A percentile compares a stretch with the other conserved stretches of the same genome.
Evolutionary conservation across 2,329 filamentous ascomycete genomes (phyloP).

Genomic region (Aspergillus fructus): DNA sequence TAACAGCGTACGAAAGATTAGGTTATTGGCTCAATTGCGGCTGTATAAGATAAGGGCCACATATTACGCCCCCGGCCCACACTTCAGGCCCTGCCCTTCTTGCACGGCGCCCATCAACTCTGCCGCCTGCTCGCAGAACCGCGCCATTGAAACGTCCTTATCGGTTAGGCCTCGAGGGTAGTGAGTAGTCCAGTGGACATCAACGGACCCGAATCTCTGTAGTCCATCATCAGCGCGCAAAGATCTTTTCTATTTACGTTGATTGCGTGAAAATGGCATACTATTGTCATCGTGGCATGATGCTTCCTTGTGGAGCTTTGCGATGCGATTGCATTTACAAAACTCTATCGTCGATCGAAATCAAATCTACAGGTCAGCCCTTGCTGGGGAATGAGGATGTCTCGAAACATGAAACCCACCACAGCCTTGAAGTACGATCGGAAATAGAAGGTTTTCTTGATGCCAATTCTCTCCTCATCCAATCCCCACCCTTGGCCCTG

Average conservation of each 20-base stretch:
- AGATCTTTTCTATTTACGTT: background rate
- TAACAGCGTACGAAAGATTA: background rate
- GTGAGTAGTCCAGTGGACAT: constrained; percentile 44
- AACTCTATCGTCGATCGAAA: constrained; percentile 25
- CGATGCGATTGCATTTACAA: constrained; percentile 38
- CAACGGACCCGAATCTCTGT: constrained; percentile 37
- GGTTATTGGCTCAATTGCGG: background rate
- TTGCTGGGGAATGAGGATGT: background rate
- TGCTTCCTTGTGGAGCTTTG: constrained; percentile 39
- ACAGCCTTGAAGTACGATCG: constrained; percentile 40
- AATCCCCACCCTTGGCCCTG: constrained; percentile 33
- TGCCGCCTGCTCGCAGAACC: constrained; percentile 38
- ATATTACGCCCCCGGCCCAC: constrained; percentile 17
- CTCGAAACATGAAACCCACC: constrained; percentile 5
- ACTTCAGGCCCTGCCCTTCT: constrained; percentile 31
- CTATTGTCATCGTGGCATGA: constrained; percentile 40
- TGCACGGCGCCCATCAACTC: constrained; percentile 33
- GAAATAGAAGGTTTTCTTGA: constrained; percentile 41
- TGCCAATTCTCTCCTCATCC: constrained; percentile 33
- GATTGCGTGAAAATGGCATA: constrained; percentile 20
- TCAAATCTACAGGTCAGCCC: background rate
- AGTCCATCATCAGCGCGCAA: constrained; percentile 9
- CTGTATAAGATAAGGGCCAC: background rate
- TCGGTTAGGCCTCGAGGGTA: constrained; percentile 37
- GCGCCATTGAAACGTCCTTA: constrained; percentile 39